Conservation (phyloP, 2,329 filamentous ascomycete species). For the Ascochyta fabae region DNA sequence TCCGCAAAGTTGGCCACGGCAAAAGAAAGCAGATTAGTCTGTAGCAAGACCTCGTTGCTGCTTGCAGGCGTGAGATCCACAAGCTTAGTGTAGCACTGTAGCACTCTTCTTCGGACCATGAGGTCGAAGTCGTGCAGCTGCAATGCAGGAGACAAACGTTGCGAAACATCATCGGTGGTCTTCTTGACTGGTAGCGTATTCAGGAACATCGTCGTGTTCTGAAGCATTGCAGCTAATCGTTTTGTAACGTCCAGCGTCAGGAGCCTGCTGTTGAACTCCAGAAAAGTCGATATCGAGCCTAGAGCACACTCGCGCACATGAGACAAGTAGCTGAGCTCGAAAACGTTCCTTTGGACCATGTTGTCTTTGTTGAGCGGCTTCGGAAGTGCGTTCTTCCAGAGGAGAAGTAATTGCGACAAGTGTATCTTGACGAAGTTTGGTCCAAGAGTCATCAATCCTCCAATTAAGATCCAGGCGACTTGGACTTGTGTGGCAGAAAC, state of each 20-base stretch:
- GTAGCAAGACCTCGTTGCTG: conserved; percentile 82
- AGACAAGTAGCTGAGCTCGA: conserved; percentile 91
- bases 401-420: conserved; percentile 85
- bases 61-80: conserved; percentile 86
- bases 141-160: conserved; percentile 81
- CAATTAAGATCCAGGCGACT: conserved; percentile 96
- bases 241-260: conserved; percentile 94
- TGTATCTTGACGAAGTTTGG: conserved; percentile 99
- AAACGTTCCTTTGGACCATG: conserved; percentile 77
- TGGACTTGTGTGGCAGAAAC: conserved; percentile 95
- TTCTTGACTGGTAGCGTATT: conserved; percentile 83
- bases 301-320: conserved; percentile 95
- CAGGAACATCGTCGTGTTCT: conserved; percentile 91
- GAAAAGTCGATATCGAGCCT: conserved; percentile 87
- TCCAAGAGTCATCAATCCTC: conserved; percentile 93
- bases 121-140: conserved; percentile 89
- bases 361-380: conserved; percentile 95
- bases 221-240: conserved; percentile 89
- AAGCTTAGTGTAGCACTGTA: conserved; percentile 93
- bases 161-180: conserved; percentile 82
- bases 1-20: conserved; percentile 93
- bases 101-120: conserved; percentile 89
- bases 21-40: conserved; percentile 88
- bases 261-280: conserved; percentile 90
- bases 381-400: conserved; percentile 97